Evolutionary conservation across 257 asterid genomes (phyloP).

Genomic region (Solanum neorickii): DNA sequence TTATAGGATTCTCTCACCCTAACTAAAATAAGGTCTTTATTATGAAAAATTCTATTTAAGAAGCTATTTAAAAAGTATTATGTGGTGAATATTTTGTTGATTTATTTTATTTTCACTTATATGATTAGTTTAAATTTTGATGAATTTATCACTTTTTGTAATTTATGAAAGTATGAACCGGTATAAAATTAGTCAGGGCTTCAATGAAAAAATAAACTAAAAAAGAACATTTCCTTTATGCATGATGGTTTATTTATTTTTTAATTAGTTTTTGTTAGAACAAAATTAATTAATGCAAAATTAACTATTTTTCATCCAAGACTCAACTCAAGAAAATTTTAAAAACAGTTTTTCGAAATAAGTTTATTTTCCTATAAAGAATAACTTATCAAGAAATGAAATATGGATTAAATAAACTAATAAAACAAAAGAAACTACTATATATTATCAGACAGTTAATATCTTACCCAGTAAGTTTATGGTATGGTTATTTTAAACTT

Average conservation of each 20-base stretch:
- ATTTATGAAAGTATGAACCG: too few relatives aligned
- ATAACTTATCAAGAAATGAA: neutral
- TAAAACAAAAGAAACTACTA: neutral
- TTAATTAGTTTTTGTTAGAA: neutral
- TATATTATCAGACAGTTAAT: neutral
- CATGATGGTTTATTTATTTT: neutral
- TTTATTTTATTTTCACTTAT: too few relatives aligned
- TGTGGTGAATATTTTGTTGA: too few relatives aligned
- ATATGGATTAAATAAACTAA: neutral
- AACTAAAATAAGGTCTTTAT: too few relatives aligned
- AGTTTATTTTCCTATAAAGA: neutral
- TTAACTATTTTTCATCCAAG: neutral
- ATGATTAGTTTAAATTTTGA: too few relatives aligned
- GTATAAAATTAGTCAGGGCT: too few relatives aligned
- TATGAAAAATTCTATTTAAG: too few relatives aligned
- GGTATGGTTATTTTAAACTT: neutral
- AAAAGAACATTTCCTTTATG: too few relatives aligned
- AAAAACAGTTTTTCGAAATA: neutral
- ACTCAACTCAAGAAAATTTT: neutral
- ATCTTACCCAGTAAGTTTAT: neutral
- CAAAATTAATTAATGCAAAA: neutral
- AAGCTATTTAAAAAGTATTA: too few relatives aligned
- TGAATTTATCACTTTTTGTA: too few relatives aligned
- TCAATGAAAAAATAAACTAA: too few relatives aligned
- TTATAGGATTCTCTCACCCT: neutral